Percentiles rank a stretch among this genome's conserved stretches.
Conservation (phyloP, 208 protist genomes). For the Leishmania mexicana region DNA sequence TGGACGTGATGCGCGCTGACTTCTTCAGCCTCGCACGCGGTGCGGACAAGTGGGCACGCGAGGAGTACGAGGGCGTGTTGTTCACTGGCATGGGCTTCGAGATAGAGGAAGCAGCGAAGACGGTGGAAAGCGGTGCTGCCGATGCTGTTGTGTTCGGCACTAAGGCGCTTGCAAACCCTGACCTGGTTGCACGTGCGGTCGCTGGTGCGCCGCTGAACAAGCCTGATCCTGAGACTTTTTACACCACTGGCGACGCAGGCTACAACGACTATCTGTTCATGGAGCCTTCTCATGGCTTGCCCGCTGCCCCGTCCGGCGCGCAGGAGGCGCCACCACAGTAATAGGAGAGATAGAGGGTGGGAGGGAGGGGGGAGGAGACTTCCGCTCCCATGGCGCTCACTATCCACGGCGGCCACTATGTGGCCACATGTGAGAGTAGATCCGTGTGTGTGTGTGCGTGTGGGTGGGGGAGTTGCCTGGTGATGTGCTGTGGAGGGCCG, state of each 20-base stretch:
- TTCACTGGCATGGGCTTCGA: conserved; percentile 52
- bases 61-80: conserved; percentile 49
- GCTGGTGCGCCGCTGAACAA: conserved; percentile 40
- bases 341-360: not conserved
- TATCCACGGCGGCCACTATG: not conserved
- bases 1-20: conserved; percentile 45
- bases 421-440: not conserved
- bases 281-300: not conserved
- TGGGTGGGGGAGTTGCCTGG: no score
- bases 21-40: conserved; percentile 26
- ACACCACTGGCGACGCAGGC: conserved; percentile 23
- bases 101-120: conserved; percentile 39
- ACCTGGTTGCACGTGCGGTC: conserved; percentile 51
- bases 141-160: conserved; percentile 65
- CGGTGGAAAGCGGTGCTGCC: conserved; percentile 35
- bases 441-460: no score
- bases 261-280: conserved; percentile 58
- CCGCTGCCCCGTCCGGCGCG: not conserved
- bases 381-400: not conserved
- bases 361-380: not conserved
- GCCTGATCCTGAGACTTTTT: conserved; percentile 17
- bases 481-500: no score
- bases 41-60: conserved; percentile 48
- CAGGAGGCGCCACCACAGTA: not conserved
- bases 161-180: conserved; percentile 70